Conservation (phyloP, 73 alveolate genomes). For the Paramecium sonneborni region DNA sequence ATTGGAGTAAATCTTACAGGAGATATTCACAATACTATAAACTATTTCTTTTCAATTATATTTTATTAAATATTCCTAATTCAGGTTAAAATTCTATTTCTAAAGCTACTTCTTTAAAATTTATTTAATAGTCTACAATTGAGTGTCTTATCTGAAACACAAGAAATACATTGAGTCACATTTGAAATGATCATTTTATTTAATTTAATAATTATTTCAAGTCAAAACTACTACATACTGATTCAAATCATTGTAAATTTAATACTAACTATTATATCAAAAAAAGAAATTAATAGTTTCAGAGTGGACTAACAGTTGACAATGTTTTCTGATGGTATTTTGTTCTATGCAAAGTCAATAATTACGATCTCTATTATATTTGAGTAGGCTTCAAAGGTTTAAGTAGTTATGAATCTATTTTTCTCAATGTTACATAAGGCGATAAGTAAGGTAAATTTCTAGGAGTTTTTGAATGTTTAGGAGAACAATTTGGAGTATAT, state of each 20-base stretch:
- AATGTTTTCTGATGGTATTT: not conserved
- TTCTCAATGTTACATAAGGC: not conserved
- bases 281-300: conserved; percentile 36
- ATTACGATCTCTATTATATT: not conserved
- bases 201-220: not conserved
- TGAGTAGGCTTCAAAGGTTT: not conserved
- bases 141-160: not conserved
- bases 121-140: not conserved
- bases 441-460: conserved; percentile 21
- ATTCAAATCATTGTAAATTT: not conserved
- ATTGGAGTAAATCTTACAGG: not conserved
- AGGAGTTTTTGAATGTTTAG: conserved; percentile 8
- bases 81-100: not conserved
- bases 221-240: not conserved
- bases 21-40: not conserved
- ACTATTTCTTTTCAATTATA: not conserved
- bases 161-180: not conserved
- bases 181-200: not conserved
- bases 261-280: conserved; percentile 26
- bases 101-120: not conserved
- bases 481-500: conserved; percentile 10
- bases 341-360: not conserved
- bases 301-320: conserved; percentile 7
- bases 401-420: not conserved
- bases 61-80: not conserved